Base-by-base conservation (phyloP, 169 alveolate species). In the Cryptosporidium sp. region DNA sequence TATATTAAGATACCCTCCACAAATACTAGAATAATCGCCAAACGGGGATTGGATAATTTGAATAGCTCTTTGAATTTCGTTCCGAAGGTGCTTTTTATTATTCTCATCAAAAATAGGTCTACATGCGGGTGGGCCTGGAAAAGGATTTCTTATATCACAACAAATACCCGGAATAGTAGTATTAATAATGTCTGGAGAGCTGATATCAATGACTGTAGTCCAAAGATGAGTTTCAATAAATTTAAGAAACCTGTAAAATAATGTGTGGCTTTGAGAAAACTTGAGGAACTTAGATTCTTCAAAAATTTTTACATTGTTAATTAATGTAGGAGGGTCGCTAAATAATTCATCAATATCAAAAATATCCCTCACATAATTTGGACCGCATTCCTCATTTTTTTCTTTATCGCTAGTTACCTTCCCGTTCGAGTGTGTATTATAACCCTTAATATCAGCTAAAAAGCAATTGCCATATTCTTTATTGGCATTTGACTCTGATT, bases 41-140 rank as follows among this genome's bases (percentile, higher is more conserved):
- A 61, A 62, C 10, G 89, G 89, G 18, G 89, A 80, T 31, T 60
- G 80, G 42, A 80, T 80, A 42, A 80, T 80, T 29, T 80, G 89
- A 26, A 80, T 80, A 9, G 89, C 89, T n/a, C 89, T 60, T 39
- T 61, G 75, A 9, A 80, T 80, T 33, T 80, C 89, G 12, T 45
- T 65, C 6, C 51, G 52, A 16, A 80, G 62, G 70, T 61, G 75
- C 16, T 62, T 67, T 23, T 80, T 69, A 39, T 80, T 61, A 29
- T 44, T 61, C 33, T 80, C 80, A 35, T 80, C 89, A 44, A 62
- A 80, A 44, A 80, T 80, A 33, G 89, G 89, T 42, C 75, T 60
- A 29, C 89, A 80, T 7, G 89, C 89, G 14, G 89, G 89, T 42
- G 89, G 73, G 35, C 89, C 89, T 1, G 89, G 89, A 12, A 80